These are phyloP conservation scores for Ganoderma meredithae DNA, from an alignment of 1,284 basidiomycete genomes.

Conservation along the genomic window DNA sequence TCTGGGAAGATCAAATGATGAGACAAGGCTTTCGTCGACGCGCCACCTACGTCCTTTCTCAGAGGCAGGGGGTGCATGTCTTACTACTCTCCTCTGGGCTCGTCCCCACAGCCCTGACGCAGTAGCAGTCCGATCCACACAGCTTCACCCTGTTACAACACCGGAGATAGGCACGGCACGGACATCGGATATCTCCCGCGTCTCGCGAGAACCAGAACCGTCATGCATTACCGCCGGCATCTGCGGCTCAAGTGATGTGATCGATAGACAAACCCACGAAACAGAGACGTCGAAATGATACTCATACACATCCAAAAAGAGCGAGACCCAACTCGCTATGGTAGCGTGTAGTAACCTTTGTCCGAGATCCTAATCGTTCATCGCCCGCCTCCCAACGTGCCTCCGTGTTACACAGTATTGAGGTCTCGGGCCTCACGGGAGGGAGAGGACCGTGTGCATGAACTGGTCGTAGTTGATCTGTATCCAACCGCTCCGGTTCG, in stretches of 20 bases:
- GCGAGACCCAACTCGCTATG: neutral
- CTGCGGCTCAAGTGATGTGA: neutral
- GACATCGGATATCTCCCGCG: too few relatives aligned
- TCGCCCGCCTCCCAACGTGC: neutral
- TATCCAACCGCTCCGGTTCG: conserved; percentile 76
- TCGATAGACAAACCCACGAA: neutral
- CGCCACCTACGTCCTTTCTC: too few relatives aligned
- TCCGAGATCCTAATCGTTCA: neutral
- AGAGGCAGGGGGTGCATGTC: too few relatives aligned
- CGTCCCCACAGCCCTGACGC: too few relatives aligned
- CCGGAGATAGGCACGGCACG: too few relatives aligned
- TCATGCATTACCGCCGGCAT: neutral
- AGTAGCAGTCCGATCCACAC: too few relatives aligned
- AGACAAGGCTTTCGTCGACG: too few relatives aligned
- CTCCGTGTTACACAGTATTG: neutral
- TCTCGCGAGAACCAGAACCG: too few relatives aligned
- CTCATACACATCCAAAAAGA: neutral
- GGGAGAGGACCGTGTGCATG: conserved; percentile 72
- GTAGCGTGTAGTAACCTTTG: neutral
- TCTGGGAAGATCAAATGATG: too few relatives aligned
- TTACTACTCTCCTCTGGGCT: too few relatives aligned
- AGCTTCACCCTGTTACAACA: too few relatives aligned
- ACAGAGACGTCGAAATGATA: neutral
- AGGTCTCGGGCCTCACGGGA: conserved; percentile 53
- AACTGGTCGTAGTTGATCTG: conserved; percentile 82